Percentiles rank a stretch among this genome's conserved stretches.
These are phyloP conservation scores for Irpex rosettiformis DNA, from an alignment of 1,284 basidiomycete species.

Conservation along the genomic window DNA sequence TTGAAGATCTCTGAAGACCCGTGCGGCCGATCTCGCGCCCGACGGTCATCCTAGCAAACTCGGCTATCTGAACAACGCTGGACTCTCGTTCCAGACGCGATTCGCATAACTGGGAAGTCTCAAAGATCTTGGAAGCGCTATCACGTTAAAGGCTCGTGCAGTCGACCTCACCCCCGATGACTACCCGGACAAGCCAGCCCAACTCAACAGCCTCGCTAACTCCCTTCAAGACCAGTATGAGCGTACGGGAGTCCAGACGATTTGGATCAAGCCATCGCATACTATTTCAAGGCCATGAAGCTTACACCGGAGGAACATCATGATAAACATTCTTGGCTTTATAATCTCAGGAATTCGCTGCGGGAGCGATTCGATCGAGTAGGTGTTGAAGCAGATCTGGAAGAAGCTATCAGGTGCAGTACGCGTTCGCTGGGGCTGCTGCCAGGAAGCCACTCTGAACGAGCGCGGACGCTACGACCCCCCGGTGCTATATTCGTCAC, in stretches of 20 bases:
- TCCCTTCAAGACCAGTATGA: neutral
- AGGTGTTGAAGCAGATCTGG: neutral
- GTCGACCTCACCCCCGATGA: neutral
- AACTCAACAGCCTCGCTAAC: neutral
- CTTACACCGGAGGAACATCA: neutral
- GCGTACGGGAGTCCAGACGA: neutral
- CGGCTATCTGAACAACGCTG: neutral
- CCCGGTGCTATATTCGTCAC: neutral
- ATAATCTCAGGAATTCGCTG: neutral
- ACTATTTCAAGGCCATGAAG: neutral
- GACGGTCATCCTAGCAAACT: neutral
- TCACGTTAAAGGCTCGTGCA: neutral
- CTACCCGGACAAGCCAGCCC: neutral
- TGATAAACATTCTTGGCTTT: neutral
- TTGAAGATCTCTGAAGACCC: neutral
- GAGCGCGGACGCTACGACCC: neutral
- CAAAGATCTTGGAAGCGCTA: neutral
- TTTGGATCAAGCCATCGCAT: neutral
- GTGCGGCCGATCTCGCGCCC: neutral
- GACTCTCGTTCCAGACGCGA: neutral
- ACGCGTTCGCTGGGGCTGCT: neutral
- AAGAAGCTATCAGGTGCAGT: neutral
- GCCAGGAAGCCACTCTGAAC: neutral
- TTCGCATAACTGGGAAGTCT: neutral
- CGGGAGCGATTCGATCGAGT: neutral